Base-by-base conservation (phyloP, 2,329 filamentous ascomycete genomes). In the Fusarium torulosum region DNA sequence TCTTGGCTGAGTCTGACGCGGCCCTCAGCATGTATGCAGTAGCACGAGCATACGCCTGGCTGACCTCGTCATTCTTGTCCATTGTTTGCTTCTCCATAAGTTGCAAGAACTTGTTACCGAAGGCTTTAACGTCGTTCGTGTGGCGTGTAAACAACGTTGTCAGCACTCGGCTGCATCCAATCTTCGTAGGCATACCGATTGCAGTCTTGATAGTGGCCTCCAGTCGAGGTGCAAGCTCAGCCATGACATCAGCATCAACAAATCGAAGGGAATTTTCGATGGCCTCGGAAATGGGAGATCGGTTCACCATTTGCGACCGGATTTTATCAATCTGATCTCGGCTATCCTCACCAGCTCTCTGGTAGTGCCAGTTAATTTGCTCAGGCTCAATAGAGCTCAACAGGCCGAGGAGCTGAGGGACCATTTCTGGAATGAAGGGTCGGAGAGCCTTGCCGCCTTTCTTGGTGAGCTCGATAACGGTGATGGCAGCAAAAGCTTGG, bases 21-120 rank as follows among this genome's bases (percentile, higher is more conserved):
- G 85, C 80, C 29, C 88, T 88, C 70, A 96, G 85, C 55, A 98
- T 84, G 76, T 98, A 98, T 0, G 95, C 96, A 21, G 93, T 88
- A 4, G 94, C 90, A 53, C 89, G 90, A 20, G 94, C 95, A 76
- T 97, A 99, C 3, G 92, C 92, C 64, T 92, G 91, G 74, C 91
- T 94, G 57, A 97, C 94, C 19, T 96, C 96, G 71, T 97, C 94
- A 74, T 99, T 99, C 66, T 91, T 90, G 76, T 99, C 96, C 49
- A 97, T 85, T 2, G 94, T 88, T 59, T 94, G 88, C 77, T 93
- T 95, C 72, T 93, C 88, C 66, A 97, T 85, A 11, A 94, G 77
- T 67, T 90, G 90, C 50, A 97, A 82, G 72, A 97, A 94, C 10
- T 85, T 83, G 65, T 92, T 88, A 14, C 92, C 90, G 72, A 94